These are phyloP conservation scores for Diddensiella caesifluorescens DNA, from an alignment of 805 yeast species.

Conservation along the genomic window DNA sequence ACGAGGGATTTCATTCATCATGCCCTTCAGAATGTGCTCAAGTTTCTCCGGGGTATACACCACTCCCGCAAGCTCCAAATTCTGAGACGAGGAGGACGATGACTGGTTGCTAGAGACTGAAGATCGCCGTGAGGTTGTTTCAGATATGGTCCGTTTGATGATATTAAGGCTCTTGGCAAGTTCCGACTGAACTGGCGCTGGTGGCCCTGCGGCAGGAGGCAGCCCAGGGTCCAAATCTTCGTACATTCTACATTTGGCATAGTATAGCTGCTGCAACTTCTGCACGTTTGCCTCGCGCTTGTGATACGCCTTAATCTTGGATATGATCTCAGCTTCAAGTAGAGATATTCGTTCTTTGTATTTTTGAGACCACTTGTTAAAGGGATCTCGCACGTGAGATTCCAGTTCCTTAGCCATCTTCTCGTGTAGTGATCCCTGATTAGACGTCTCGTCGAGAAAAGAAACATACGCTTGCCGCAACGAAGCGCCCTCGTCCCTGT, in stretches of 20 bases:
- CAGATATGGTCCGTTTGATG: too few species aligned
- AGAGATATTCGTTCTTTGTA: constrained; percentile 59
- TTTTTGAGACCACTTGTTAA: constrained; percentile 61
- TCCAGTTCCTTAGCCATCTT: constrained; percentile 56
- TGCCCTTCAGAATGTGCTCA: constrained; percentile 38
- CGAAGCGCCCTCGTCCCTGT: constrained; percentile 53
- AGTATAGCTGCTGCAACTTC: constrained; percentile 53
- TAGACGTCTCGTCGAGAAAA: constrained; percentile 44
- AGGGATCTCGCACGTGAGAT: constrained; percentile 56
- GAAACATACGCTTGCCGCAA: constrained; percentile 53
- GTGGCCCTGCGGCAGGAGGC: background rate
- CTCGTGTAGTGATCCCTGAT: constrained; percentile 52
- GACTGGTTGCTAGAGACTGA: too few species aligned
- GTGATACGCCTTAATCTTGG: constrained; percentile 46
- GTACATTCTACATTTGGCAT: constrained; percentile 61
- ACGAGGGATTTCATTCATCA: constrained; percentile 46
- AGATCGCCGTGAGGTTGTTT: too few species aligned
- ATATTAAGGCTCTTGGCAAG: too few species aligned
- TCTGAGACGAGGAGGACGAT: too few species aligned
- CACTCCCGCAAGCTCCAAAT: constrained; percentile 27
- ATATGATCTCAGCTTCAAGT: constrained; percentile 46
- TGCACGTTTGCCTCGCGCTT: constrained; percentile 41
- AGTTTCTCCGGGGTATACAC: constrained; percentile 34
- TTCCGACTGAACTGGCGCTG: too few species aligned
- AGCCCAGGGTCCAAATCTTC: constrained; percentile 43